Evolutionary conservation across 176 grass and related monocot species (phyloP), one percentile per base, ranked within the genome.

Genomic region (Miscanthus lutarioriparius): DNA sequence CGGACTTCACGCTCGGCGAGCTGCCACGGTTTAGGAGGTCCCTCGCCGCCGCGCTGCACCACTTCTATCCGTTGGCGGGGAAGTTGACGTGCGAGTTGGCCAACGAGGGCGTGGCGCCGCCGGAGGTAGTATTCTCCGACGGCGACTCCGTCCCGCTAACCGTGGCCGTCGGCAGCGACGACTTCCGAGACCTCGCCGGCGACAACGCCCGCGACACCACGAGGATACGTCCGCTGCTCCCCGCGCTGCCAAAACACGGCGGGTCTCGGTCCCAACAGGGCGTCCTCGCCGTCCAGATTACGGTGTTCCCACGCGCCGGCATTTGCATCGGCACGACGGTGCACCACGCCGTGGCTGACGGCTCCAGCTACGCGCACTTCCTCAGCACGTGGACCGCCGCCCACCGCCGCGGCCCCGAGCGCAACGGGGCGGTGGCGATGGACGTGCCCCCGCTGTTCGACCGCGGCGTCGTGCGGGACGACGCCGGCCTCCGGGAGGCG

Each of bases 301-400:
- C 84, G 8, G 80, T 98, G 67, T 98, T 98, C 64, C 92, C 92
- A 0, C 35, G 72, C 7, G 89, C 86, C 12, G 91, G 91, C n/a
- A 33, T 98, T 0, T 75, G 81, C 58, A 3, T 93, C 19, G 92
- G 92, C 54, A 79, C 94, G 20, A 75, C 92, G 73, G 80, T 98
- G 74, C 95, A 95, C 73, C 95, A 97, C 76, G 95, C 90, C 40
- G 87, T 86, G 20, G 94, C 92, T 28, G 92, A 97, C 81, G 92
- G 94, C 69, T 89, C 92, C 36, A 97, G 95, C 82, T 95, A 87
- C 84, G 88, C 82, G 75, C 92, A 97, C 44, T 97, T 97, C 82
- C 27, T 94, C 17, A 87, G 47, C 67, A 87, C 87, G 8, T 89
- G 91, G 89, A 85, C 91, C 0, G 49, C 84, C 35, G 51, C 70